These are phyloP conservation scores for Scutellaria minor DNA, from an alignment of 257 asterid species.

Conservation along the genomic window DNA sequence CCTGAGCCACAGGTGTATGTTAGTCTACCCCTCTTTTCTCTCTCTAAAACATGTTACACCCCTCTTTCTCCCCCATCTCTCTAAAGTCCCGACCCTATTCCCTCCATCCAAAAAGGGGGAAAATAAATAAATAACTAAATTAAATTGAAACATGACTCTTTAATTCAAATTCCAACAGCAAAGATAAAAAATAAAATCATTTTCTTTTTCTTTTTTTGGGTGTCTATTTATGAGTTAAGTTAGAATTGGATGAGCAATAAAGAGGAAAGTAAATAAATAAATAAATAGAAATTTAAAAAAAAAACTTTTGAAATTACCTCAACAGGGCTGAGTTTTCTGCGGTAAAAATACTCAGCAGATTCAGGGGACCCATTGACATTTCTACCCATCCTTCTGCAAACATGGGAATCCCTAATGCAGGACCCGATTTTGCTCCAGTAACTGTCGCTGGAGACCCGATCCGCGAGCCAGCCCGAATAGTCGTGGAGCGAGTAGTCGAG, in stretches of 20 bases:
- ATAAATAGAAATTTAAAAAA: neutral
- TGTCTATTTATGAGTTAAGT: neutral
- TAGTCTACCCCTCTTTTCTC: constrained; percentile 18
- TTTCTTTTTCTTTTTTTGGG: no score
- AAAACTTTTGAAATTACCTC: constrained; percentile 47
- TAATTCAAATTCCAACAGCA: neutral
- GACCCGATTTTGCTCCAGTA: constrained; percentile 72
- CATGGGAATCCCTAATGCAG: constrained; percentile 74
- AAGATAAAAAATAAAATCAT: neutral
- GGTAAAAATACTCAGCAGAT: constrained; percentile 57
- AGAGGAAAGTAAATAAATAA: neutral
- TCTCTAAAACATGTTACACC: neutral
- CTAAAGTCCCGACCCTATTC: neutral
- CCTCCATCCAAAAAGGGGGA: neutral
- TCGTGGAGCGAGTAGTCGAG: constrained; percentile 66
- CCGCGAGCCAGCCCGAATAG: constrained; percentile 85
- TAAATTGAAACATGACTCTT: neutral
- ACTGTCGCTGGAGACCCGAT: constrained; percentile 56
- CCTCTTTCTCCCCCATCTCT: neutral
- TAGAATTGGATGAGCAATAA: neutral
- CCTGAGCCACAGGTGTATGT: constrained; percentile 25
- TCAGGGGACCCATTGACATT: constrained; percentile 56
- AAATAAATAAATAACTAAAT: no score
- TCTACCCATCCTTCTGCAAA: constrained; percentile 50
- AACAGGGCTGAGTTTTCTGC: constrained; percentile 61